Percentiles rank a stretch among this genome's conserved stretches.
phyloP scores from a whole-genome alignment of 306 rosid genomes.

The Vigna unguiculata region DNA sequence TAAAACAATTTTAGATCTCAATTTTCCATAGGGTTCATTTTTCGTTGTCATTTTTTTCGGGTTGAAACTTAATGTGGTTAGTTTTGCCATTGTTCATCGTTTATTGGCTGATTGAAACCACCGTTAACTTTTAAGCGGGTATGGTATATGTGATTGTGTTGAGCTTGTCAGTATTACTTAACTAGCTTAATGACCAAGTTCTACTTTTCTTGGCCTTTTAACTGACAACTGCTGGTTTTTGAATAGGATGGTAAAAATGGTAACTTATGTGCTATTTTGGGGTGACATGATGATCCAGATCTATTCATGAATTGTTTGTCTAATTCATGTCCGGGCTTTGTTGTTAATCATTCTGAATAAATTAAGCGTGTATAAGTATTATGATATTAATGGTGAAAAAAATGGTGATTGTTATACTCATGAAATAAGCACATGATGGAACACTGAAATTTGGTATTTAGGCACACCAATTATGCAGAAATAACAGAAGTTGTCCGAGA shows the following conservation, averaged over 20 bases:
- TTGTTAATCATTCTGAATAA: conserved; percentile 14
- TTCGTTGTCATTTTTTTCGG: not conserved
- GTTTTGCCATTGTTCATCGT: not conserved
- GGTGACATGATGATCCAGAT: not conserved
- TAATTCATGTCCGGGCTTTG: not conserved
- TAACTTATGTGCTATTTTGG: not conserved
- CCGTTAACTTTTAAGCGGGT: not conserved
- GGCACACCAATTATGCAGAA: not conserved
- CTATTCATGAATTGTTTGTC: not conserved
- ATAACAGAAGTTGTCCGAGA: no score
- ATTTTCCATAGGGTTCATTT: not conserved
- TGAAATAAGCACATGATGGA: not conserved
- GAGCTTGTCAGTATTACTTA: not conserved
- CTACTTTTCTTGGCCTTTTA: not conserved
- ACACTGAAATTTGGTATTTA: not conserved
- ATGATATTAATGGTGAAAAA: not conserved
- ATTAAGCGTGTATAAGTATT: not conserved
- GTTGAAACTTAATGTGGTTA: not conserved
- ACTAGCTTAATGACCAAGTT: conserved; percentile 14
- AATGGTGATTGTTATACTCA: not conserved
- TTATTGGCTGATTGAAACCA: not conserved
- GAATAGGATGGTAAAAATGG: not conserved
- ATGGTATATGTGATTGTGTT: not conserved
- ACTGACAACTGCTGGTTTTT: not conserved
- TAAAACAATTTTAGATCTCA: conserved; percentile 3